Evolutionary conservation across 2,329 filamentous ascomycete genomes (phyloP), one percentile per base, ranked within the genome.

Genomic region (Macrophomina pseudophaseolina): DNA sequence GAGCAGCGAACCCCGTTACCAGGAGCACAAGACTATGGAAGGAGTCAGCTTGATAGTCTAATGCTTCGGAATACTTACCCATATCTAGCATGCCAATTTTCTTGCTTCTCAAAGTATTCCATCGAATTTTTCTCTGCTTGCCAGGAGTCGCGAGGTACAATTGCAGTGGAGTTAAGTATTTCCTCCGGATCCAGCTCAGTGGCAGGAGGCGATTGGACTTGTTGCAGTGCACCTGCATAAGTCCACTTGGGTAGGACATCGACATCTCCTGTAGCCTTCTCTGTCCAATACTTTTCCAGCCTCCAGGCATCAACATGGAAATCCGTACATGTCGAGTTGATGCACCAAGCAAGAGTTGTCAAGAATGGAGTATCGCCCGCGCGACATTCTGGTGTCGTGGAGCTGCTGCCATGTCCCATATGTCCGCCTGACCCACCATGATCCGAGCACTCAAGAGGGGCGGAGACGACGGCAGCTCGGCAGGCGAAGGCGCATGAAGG

Each of bases 281-380:
- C 68, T 11, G 40, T 52, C 71, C 71, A 73, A 46, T 68, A 73
- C 38, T 66, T 67, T 60, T 72, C 73, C n/a, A 73, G 66, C 28
- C 69, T 68, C 69, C 67, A 73, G 2, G 60, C 33, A 0, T 52
- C 40, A n/a, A 73, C 63, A 38, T 71, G 59, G 8, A 52, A 35
- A 5, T 42, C 46, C 14, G 54, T 62, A 54, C 74, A 76, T 28
- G 64, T 72, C 1, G 68, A 48, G 32, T 73, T 71, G 54, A 76
- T 73, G 63, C 75, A 77, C 52, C 72, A 74, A 9, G 74, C 74
- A 0, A 76, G 66, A 6, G 74, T 74, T 0, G 71, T 73, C 12
- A 77, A 70, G 62, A 68, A 77, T 3, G 71, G 51, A 5, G 68
- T 71, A 48, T 76, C 69, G 28, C 56, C 64, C 2, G 74, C 74